A percentile compares a stretch with the other conserved stretches of the same genome.
These are phyloP conservation scores for Penicillium brevicompactum DNA, from an alignment of 2,329 filamentous ascomycete genomes.

Conservation along the genomic window DNA sequence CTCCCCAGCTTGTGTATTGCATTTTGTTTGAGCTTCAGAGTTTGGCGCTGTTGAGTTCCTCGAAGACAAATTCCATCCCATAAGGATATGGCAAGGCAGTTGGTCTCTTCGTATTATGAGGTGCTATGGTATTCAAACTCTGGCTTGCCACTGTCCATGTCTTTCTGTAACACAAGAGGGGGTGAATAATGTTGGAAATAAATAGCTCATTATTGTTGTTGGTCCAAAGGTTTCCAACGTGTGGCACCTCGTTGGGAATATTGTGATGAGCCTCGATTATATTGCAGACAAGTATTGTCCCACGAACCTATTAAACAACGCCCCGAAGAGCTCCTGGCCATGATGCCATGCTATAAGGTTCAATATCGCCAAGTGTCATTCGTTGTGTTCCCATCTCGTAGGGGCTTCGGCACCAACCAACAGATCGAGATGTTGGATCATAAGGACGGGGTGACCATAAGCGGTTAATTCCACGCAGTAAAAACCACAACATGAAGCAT, in stretches of 20 bases:
- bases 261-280: slow-evolving; percentile 1
- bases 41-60: no score
- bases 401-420: not conserved
- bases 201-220: not conserved
- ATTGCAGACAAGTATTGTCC: not conserved
- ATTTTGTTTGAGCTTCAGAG: no score
- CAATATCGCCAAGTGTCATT: slow-evolving; percentile 6
- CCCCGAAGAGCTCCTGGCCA: not conserved
- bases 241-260: not conserved
- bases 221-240: not conserved
- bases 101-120: no score
- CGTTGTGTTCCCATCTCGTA: not conserved
- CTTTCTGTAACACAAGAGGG: not conserved
- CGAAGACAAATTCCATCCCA: no score
- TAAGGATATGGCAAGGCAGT: no score
- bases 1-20: no score
- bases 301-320: slow-evolving; percentile 4
- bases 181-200: not conserved
- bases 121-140: no score
- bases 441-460: not conserved
- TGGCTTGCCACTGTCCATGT: not conserved
- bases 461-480: not conserved
- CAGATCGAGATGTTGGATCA: slow-evolving; percentile 2
- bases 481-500: not conserved
- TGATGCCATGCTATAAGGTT: no score